Conservation (phyloP, 352 stramenopile genomes). For the Albugo laibachii region DNA sequence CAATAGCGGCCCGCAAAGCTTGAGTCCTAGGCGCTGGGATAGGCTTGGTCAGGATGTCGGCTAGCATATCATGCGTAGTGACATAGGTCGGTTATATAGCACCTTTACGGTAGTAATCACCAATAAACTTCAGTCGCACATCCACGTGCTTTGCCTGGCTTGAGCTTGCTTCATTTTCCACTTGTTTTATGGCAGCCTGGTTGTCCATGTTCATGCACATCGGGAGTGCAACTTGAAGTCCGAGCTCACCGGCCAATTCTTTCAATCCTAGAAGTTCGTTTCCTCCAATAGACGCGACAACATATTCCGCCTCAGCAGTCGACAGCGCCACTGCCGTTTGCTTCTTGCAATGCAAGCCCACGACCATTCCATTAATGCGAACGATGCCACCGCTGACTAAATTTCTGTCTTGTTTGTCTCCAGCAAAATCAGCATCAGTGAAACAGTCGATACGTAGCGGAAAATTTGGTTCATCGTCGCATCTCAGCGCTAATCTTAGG, state of each 20-base stretch:
- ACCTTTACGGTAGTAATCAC: background rate
- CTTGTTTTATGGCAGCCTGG: background rate
- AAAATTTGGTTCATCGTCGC: background rate
- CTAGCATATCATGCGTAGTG: too few species aligned
- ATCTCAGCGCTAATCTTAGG: too few species aligned
- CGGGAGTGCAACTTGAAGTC: constrained; percentile 1
- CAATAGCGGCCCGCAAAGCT: too few species aligned
- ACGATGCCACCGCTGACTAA: constrained; percentile 8
- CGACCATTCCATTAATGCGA: constrained; percentile 5
- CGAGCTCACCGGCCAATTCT: constrained; percentile 1
- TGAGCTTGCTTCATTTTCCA: background rate
- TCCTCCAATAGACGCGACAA: constrained; percentile 1
- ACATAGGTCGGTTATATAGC: too few species aligned
- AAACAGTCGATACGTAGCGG: constrained; percentile 2
- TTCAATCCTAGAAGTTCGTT: constrained; percentile 2
- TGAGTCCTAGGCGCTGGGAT: too few species aligned
- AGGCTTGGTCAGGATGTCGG: too few species aligned
- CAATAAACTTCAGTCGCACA: background rate
- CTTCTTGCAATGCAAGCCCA: constrained; percentile 6
- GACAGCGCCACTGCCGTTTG: constrained; percentile 5
- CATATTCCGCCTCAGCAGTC: constrained; percentile 11
- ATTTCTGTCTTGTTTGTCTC: constrained; percentile 4
- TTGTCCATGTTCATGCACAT: constrained; percentile 1
- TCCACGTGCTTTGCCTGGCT: background rate
- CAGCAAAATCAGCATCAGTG: constrained; percentile 11